Evolutionary conservation across 495 filamentous ascomycete species (phyloP), one percentile per base, ranked within the genome.

Genomic region (Trichoderma virens): DNA sequence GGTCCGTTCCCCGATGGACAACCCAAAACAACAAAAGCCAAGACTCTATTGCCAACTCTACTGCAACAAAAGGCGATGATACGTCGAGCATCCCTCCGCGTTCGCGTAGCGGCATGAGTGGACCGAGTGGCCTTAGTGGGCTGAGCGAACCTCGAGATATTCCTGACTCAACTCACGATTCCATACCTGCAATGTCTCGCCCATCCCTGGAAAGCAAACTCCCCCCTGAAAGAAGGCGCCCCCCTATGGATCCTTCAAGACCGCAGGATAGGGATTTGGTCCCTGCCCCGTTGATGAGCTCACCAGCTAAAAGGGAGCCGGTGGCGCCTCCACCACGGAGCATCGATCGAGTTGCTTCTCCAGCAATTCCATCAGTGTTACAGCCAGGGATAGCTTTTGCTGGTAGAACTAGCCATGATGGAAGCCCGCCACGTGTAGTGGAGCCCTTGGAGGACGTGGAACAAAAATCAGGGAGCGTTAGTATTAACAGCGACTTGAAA

Each of bases 231-330:
- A 70, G 82, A 59, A 80, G 77, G 65, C 72, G 82, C 56, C 82
- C 82, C 16, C 81, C 82, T 7, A 82, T 84, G 76, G 80, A 82
- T 64, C 77, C 80, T 20, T 60, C 78, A 16, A 70, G 79, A 9
- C 76, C 78, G 1, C 70, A 75, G 25, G 79, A 82, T 60, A 70
- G 69, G 41, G 78, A 78, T 64, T 70, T 83, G 62, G 76, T 84
- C 0, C 82, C 82, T 14, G 80, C 81, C 6, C 82, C 82, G 27
- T 67, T 85, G 39, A 82, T 81, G 72, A 83, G 79, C 64, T 80
- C 80, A 23, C 71, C 68, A 14, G 71, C 73, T 68, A 74, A 79
- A 27, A 71, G 75, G 66, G 81, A 83, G 5, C 79, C 77, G 0
- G 64, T 70, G 2, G 70, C 72, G 34, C 77, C 78, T 20, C 79